Conservation (phyloP, 805 yeast species). For the Suhomyces faveliae region DNA sequence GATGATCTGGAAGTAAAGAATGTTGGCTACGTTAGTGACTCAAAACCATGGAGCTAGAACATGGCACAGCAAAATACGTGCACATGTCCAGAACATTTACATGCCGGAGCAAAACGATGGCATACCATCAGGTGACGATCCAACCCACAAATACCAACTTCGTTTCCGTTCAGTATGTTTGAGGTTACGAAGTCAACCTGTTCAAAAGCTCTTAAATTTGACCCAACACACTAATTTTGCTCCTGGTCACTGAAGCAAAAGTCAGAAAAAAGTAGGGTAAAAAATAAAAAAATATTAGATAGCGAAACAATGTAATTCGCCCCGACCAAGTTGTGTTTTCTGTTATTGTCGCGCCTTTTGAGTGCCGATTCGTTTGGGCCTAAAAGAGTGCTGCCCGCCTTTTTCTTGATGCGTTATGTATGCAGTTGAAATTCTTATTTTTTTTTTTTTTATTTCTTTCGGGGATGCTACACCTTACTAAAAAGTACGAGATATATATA, state of each 20-base stretch:
- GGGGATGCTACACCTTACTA: background rate
- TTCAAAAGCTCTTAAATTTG: background rate
- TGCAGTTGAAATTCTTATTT: constrained; percentile 3
- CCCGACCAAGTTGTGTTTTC: background rate
- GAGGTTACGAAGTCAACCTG: background rate
- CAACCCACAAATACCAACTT: background rate
- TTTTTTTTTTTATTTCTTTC: background rate
- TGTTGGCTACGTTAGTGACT: background rate
- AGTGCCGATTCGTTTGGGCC: constrained; percentile 1
- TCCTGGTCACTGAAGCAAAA: background rate
- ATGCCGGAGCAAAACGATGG: background rate
- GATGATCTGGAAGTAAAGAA: background rate
- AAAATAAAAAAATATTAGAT: background rate
- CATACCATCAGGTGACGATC: background rate
- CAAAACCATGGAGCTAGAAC: background rate
- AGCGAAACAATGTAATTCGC: background rate
- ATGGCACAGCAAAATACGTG: background rate
- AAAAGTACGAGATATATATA: background rate
- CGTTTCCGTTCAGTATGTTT: background rate
- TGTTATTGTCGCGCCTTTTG: background rate
- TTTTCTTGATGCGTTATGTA: background rate
- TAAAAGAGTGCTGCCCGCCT: constrained; percentile 2
- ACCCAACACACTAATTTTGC: background rate
- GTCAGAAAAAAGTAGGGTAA: background rate
- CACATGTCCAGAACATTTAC: background rate